Base-by-base conservation (phyloP, 2,329 filamentous ascomycete species). In the Coniosporium uncinatum region DNA sequence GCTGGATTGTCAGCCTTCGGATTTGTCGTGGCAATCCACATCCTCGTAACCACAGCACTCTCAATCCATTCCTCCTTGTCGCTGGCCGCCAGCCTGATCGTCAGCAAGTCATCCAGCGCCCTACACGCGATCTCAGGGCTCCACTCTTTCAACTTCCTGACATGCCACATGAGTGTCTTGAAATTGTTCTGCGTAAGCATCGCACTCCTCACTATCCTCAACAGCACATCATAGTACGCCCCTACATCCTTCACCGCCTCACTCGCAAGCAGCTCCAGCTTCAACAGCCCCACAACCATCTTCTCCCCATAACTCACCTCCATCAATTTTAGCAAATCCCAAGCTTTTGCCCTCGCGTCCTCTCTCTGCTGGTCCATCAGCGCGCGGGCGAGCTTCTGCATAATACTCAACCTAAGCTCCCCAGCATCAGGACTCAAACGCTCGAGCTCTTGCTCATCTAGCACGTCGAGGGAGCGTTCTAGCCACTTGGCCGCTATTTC, bases 401-500 rank as follows among this genome's bases (percentile, higher is more conserved):
- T 72, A 20, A 89, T 76, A 17, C 78, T 73, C 11, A 86, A 63
- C 24, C 78, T 75, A 22, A 91, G 69, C 41, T 90, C 81, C 19
- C 75, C 61, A 2, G 76, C 76, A 47, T 81, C 75, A 5, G 70
- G 63, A 21, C 79, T 80, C 3, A 84, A 60, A 16, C 64, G 60
- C 18, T 80, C 75, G 0, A 78, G 52, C 6, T 76, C 69, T 41
- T 79, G 76, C 17, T 55, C 52, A 39, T 75, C 71, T 20, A 90
- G 66, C 21, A 81, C 53, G 11, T 79, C 66, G 37, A 78, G 70
- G 3, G 86, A 81, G 48, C 85, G 75, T 42, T 82, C 73, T 1
- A 95, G 65, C 93, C 91, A 97, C 52, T 75, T 80, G 2, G 73
- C 57, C 1, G 87, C 83, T 35, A 73, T 55, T 1, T 63, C 52